Evolutionary conservation across 306 rosid species (phyloP).

Genomic region (Corylus americana): DNA sequence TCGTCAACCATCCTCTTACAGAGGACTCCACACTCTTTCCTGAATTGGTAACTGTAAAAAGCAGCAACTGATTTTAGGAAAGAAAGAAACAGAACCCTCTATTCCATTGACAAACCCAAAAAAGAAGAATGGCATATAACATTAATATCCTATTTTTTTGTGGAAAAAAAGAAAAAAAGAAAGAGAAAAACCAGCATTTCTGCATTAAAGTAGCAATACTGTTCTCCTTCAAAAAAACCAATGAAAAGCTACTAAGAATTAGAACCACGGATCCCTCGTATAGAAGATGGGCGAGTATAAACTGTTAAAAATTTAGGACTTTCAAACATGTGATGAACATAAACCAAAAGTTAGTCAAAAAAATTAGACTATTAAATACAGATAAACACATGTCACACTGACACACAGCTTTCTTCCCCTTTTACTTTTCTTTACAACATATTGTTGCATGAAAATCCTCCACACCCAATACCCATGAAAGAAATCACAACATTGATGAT

Average conservation of each 20-base stretch:
- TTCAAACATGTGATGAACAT: neutral
- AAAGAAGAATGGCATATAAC: neutral
- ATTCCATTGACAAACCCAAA: neutral
- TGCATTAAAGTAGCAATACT: neutral
- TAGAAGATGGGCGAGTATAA: neutral
- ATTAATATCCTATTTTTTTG: neutral
- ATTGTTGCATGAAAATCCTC: neutral
- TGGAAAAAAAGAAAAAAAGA: neutral
- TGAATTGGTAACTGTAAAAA: conserved; percentile 56
- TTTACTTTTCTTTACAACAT: neutral
- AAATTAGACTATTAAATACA: neutral
- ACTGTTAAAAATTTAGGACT: neutral
- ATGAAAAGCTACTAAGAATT: neutral
- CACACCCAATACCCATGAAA: neutral
- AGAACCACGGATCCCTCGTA: neutral
- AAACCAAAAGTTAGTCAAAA: neutral
- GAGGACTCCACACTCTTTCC: conserved; percentile 56
- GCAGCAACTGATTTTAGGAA: neutral
- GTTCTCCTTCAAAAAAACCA: neutral
- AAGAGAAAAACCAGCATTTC: neutral
- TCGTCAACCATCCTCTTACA: conserved; percentile 82
- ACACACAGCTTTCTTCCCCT: neutral
- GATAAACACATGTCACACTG: neutral
- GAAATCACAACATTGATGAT: neutral
- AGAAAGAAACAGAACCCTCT: neutral